phyloP scores from a whole-genome alignment of 176 grass and related monocot species.

The Raddia guianensis region DNA sequence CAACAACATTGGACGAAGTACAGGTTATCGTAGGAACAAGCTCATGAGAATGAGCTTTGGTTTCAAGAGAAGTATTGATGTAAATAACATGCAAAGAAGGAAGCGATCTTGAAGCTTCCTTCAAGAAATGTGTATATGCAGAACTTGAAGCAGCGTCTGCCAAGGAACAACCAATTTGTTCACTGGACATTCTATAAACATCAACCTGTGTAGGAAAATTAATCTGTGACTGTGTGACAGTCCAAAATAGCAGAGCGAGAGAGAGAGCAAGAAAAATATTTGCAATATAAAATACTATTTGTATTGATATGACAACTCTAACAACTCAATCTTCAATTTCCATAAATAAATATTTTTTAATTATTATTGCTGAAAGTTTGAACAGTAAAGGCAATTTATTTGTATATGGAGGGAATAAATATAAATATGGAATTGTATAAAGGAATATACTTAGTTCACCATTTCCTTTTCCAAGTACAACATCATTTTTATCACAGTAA shows the following conservation, averaged over 20 bases:
- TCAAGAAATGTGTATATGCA: slow-evolving; percentile 78
- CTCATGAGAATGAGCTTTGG: slow-evolving; percentile 91
- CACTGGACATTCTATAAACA: slow-evolving; percentile 97
- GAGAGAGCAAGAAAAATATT: background rate
- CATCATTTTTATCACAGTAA: background rate
- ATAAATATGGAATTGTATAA: background rate
- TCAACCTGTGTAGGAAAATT: slow-evolving; percentile 54
- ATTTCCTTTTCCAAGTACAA: background rate
- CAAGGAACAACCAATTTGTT: slow-evolving; percentile 92
- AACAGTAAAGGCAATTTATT: too few species aligned
- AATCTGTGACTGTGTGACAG: slow-evolving; percentile 28
- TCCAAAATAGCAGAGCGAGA: background rate
- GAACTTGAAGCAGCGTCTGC: slow-evolving; percentile 93
- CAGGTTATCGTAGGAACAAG: slow-evolving; percentile 96
- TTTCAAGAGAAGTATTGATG: slow-evolving; percentile 98
- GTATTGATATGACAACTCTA: too few species aligned
- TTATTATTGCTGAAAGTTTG: too few species aligned
- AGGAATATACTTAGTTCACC: too few species aligned
- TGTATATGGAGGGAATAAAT: background rate
- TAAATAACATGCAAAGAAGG: slow-evolving; percentile 98
- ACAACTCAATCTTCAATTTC: too few species aligned
- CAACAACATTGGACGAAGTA: slow-evolving; percentile 97
- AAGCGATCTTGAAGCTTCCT: slow-evolving; percentile 59
- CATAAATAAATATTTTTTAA: too few species aligned
- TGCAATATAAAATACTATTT: too few species aligned